These are phyloP conservation scores for Pyrus communis DNA, from an alignment of 306 rosid genomes.

Conservation along the genomic window DNA sequence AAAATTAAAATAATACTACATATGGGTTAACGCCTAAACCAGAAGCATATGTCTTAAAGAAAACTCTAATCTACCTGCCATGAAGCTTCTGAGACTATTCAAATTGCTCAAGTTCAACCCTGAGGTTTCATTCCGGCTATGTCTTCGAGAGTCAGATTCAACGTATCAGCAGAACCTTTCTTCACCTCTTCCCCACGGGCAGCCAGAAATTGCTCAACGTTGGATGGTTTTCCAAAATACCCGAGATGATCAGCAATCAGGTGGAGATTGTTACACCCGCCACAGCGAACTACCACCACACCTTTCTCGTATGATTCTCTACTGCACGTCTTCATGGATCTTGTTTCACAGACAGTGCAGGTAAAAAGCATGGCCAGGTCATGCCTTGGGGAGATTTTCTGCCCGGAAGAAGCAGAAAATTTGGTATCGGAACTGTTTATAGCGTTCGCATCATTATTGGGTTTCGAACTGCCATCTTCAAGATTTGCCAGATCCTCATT, in stretches of 20 bases:
- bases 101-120: neutral
- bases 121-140: conserved; percentile 49
- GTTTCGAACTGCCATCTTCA: conserved; percentile 17
- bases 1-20: no score
- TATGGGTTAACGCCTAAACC: no score
- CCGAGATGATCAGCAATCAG: conserved; percentile 83
- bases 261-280: conserved; percentile 76
- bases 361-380: conserved; percentile 89
- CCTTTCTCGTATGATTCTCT: conserved; percentile 86
- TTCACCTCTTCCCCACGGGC: conserved; percentile 81
- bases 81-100: neutral
- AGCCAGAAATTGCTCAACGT: conserved; percentile 69
- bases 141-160: conserved; percentile 70
- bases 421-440: conserved; percentile 20
- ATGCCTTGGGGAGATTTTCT: conserved; percentile 77
- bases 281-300: conserved; percentile 77
- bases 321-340: conserved; percentile 68
- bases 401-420: conserved; percentile 40
- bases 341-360: conserved; percentile 87
- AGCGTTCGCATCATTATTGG: conserved; percentile 8
- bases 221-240: conserved; percentile 77
- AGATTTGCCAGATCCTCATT: conserved; percentile 27
- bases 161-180: conserved; percentile 55
- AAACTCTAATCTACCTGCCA: neutral
- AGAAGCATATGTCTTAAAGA: no score